A percentile compares a stretch with the other conserved stretches of the same genome.
Conservation (phyloP, 371 early-diverging fungal genomes). For the Gilbertella persicaria region DNA sequence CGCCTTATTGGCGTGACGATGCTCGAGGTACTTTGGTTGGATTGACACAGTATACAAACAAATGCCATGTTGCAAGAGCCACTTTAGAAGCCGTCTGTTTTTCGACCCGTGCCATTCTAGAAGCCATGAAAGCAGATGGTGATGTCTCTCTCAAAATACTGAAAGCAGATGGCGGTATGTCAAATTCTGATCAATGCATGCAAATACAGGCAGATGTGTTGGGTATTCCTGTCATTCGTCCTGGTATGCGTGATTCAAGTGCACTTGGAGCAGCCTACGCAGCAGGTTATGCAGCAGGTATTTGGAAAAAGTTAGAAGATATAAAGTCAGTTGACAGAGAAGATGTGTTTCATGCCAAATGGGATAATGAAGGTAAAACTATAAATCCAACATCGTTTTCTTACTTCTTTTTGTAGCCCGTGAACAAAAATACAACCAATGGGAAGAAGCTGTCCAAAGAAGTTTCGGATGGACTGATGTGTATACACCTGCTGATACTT, state of each 20-base stretch:
- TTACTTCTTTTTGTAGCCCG: constrained; percentile 69
- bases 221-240: constrained; percentile 70
- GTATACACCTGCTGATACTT: constrained; percentile 5
- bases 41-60: constrained; percentile 86
- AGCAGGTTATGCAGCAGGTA: constrained; percentile 81
- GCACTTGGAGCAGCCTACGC: constrained; percentile 94
- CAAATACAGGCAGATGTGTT: constrained; percentile 89
- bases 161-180: constrained; percentile 92
- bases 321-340: constrained; percentile 32
- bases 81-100: constrained; percentile 89
- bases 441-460: constrained; percentile 84
- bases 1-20: constrained; percentile 94
- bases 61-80: constrained; percentile 84
- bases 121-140: constrained; percentile 80
- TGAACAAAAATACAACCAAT: constrained; percentile 58
- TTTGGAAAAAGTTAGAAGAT: constrained; percentile 63
- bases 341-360: constrained; percentile 45
- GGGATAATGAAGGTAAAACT: constrained; percentile 51
- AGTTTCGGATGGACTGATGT: constrained; percentile 60
- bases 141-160: constrained; percentile 64
- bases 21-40: constrained; percentile 89
- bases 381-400: constrained; percentile 85
- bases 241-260: constrained; percentile 89
- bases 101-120: constrained; percentile 87
- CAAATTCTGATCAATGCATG: constrained; percentile 87